These are phyloP conservation scores for Trichomonascaceae sp. DNA, from an alignment of 1,139 yeast genomes.

Conservation along the genomic window DNA sequence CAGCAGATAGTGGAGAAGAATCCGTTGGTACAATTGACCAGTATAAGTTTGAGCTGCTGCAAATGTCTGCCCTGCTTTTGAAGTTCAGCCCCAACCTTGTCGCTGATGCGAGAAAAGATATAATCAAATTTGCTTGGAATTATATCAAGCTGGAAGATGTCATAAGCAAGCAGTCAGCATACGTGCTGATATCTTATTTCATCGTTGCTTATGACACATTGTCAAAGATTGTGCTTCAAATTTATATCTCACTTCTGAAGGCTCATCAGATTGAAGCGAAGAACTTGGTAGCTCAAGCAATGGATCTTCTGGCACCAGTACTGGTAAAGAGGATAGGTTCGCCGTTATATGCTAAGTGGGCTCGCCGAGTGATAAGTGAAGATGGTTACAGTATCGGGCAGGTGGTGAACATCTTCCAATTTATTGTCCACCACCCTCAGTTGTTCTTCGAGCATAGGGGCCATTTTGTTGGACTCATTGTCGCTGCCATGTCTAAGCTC, in stretches of 20 bases:
- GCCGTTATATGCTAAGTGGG: slow-evolving; percentile 91
- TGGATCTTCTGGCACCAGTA: slow-evolving; percentile 86
- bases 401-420: slow-evolving; percentile 82
- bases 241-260: slow-evolving; percentile 81
- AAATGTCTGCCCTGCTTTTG: slow-evolving; percentile 70
- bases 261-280: slow-evolving; percentile 85
- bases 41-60: slow-evolving; percentile 71
- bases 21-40: slow-evolving; percentile 69
- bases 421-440: slow-evolving; percentile 80
- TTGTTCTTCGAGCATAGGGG: slow-evolving; percentile 82
- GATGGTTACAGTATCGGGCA: slow-evolving; percentile 81
- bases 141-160: slow-evolving; percentile 85
- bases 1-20: slow-evolving; percentile 38
- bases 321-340: slow-evolving; percentile 64
- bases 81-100: slow-evolving; percentile 60
- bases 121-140: slow-evolving; percentile 93
- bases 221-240: slow-evolving; percentile 80
- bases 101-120: slow-evolving; percentile 68
- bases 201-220: slow-evolving; percentile 89
- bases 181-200: slow-evolving; percentile 80
- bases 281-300: slow-evolving; percentile 75
- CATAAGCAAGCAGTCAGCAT: slow-evolving; percentile 87
- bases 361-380: slow-evolving; percentile 84
- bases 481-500: slow-evolving; percentile 91
- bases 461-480: slow-evolving; percentile 80